Evolutionary conservation across 768 basidiomycete species (phyloP).

Genomic region (Tricholoma sp.): DNA sequence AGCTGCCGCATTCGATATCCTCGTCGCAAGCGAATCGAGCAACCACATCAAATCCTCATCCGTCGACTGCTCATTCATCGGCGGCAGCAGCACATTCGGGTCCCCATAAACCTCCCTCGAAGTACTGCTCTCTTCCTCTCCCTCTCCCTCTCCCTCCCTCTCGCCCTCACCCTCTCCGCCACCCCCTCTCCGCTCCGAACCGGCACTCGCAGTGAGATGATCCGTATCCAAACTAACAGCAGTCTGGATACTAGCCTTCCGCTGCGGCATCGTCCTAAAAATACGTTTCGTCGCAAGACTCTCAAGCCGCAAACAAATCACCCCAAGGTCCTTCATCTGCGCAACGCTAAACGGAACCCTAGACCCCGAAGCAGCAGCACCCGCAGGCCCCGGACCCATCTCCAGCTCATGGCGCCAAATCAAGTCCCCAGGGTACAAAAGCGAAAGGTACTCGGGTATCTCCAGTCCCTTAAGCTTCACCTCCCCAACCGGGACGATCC

Average conservation of each 20-base stretch:
- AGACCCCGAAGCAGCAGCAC: slow-evolving; percentile 35
- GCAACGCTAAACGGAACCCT: slow-evolving; percentile 65
- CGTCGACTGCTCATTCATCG: slow-evolving; percentile 60
- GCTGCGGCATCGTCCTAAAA: slow-evolving; percentile 42
- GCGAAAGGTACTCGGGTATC: slow-evolving; percentile 80
- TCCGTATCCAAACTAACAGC: slow-evolving; percentile 25
- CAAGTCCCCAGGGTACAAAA: slow-evolving; percentile 74
- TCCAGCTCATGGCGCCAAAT: slow-evolving; percentile 64
- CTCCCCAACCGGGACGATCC: slow-evolving; percentile 77
- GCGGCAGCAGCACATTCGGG: slow-evolving; percentile 59
- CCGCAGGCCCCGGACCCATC: slow-evolving; percentile 25
- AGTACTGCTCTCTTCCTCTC: slow-evolving; percentile 12
- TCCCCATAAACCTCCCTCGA: slow-evolving; percentile 48
- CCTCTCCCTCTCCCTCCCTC: too few relatives aligned
- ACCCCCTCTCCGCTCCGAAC: too few relatives aligned
- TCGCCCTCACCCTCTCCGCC: too few relatives aligned
- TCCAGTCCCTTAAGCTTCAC: slow-evolving; percentile 93
- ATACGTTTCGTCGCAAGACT: slow-evolving; percentile 60
- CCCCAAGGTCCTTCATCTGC: slow-evolving; percentile 68
- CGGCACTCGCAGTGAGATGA: slow-evolving; percentile 7
- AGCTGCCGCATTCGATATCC: slow-evolving; percentile 70
- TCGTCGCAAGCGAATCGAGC: slow-evolving; percentile 69
- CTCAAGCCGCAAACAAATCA: slow-evolving; percentile 76
- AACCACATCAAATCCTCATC: slow-evolving; percentile 69
- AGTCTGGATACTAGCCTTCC: slow-evolving; percentile 41